A percentile compares a stretch with the other conserved stretches of the same genome.
Evolutionary conservation across 108 stramenopile genomes (phyloP).

Genomic region (Cyclotella sp.): DNA sequence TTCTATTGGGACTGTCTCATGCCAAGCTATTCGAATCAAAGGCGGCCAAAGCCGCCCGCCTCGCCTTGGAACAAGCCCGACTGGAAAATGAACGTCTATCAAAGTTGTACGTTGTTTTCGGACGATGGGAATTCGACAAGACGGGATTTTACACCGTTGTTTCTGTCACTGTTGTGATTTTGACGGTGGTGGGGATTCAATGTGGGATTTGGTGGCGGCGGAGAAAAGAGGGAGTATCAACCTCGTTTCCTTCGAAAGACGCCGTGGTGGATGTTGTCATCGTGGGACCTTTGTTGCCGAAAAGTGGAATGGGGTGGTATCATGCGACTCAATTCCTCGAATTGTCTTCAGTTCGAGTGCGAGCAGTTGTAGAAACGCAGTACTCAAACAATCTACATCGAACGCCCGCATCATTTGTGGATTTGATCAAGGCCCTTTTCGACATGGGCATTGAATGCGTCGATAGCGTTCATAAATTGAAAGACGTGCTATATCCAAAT

Average conservation of each 20-base stretch:
- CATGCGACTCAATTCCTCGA: conserved; percentile 83
- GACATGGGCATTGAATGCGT: conserved; percentile 52
- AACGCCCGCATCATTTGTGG: conserved; percentile 46
- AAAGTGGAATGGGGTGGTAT: conserved; percentile 83
- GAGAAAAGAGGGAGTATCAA: not conserved
- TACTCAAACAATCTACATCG: conserved; percentile 53
- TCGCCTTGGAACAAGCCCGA: conserved; percentile 31
- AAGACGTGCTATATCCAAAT: conserved; percentile 27
- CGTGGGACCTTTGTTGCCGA: conserved; percentile 69
- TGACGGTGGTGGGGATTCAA: conserved; percentile 29
- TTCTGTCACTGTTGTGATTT: conserved; percentile 32
- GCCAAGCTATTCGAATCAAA: conserved; percentile 41
- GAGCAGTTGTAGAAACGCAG: conserved; percentile 75
- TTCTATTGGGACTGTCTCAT: not conserved
- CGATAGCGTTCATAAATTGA: conserved; percentile 45
- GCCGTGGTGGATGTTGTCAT: conserved; percentile 59
- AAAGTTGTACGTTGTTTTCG: conserved; percentile 34
- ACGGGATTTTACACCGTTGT: conserved; percentile 28
- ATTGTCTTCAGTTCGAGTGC: conserved; percentile 43
- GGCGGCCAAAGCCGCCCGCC: conserved; percentile 30
- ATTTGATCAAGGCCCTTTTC: conserved; percentile 40
- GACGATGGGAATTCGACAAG: conserved; percentile 33
- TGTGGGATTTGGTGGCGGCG: conserved; percentile 26
- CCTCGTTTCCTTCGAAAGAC: not conserved
- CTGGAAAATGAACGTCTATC: conserved; percentile 32